Conservation (phyloP, 106 monocot species). For the Acanthochlamys bracteata region DNA sequence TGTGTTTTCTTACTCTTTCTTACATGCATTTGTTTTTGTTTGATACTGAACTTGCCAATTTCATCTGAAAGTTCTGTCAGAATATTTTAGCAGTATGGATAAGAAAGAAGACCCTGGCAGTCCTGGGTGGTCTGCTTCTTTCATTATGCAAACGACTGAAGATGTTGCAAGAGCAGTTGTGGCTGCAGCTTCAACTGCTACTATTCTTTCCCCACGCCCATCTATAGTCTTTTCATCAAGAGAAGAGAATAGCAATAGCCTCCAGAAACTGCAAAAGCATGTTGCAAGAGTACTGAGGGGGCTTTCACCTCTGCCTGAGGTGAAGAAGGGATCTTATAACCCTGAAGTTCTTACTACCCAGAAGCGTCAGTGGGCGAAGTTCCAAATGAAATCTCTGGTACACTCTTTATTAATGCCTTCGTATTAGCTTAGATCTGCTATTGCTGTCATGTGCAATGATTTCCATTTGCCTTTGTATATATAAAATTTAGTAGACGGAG, state of each 20-base stretch:
- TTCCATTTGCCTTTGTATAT: neutral
- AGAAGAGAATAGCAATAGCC: slow-evolving; percentile 53
- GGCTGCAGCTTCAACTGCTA: slow-evolving; percentile 52
- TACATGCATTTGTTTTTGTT: no score
- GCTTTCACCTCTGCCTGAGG: slow-evolving; percentile 65
- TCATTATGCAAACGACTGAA: slow-evolving; percentile 62
- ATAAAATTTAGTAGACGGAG: neutral
- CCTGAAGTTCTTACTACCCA: slow-evolving; percentile 92
- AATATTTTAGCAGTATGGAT: slow-evolving; percentile 33
- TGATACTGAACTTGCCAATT: no score
- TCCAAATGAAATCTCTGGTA: slow-evolving; percentile 72
- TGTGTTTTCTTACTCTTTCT: no score
- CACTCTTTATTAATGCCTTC: slow-evolving; percentile 5
- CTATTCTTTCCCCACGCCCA: slow-evolving; percentile 53
- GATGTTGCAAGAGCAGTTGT: slow-evolving; percentile 51
- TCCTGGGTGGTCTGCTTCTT: slow-evolving; percentile 44
- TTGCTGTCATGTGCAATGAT: neutral
- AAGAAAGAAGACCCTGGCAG: slow-evolving; percentile 58
- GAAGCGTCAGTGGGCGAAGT: slow-evolving; percentile 93
- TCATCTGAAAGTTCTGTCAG: no score
- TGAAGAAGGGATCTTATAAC: slow-evolving; percentile 66
- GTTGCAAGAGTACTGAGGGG: slow-evolving; percentile 62
- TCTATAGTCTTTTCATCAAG: slow-evolving; percentile 70
- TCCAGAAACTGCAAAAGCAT: slow-evolving; percentile 74
- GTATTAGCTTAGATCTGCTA: neutral